phyloP scores from a whole-genome alignment of 106 monocot genomes.

The Phalaenopsis equestris region DNA sequence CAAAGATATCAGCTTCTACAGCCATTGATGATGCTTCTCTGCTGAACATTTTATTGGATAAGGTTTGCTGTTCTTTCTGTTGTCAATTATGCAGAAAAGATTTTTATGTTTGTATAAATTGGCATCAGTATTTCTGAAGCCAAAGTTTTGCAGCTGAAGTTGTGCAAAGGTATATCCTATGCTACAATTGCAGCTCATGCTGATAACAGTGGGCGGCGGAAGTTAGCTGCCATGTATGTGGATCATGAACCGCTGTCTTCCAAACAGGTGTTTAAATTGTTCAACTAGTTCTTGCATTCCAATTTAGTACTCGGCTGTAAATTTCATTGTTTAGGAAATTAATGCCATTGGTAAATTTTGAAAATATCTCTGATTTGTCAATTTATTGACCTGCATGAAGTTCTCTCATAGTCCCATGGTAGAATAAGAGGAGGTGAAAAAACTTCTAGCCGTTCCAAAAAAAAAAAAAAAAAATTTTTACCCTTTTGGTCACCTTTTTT shows the following conservation, averaged over 20 bases:
- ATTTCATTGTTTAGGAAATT: slow-evolving; percentile 1
- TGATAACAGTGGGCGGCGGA: slow-evolving; percentile 69
- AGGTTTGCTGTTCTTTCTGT: slow-evolving; percentile 35
- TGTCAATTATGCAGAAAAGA: not conserved
- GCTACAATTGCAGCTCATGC: slow-evolving; percentile 94
- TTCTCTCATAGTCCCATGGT: not conserved
- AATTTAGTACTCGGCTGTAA: not conserved
- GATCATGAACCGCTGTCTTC: slow-evolving; percentile 78
- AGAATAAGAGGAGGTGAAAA: not conserved
- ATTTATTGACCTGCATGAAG: not conserved
- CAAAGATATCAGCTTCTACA: slow-evolving; percentile 77
- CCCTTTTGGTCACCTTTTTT: not conserved
- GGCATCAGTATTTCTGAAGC: slow-evolving; percentile 13
- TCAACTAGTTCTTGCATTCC: not conserved
- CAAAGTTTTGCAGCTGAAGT: slow-evolving; percentile 55
- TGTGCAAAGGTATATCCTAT: slow-evolving; percentile 92
- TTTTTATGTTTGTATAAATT: not conserved
- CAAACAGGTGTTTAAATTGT: slow-evolving; percentile 50
- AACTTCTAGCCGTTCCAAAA: not conserved
- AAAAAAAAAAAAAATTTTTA: not conserved
- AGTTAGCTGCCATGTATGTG: slow-evolving; percentile 84
- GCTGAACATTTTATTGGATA: slow-evolving; percentile 80
- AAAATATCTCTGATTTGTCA: not conserved
- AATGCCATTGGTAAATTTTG: not conserved
- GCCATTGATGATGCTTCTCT: slow-evolving; percentile 53